phyloP scores from a whole-genome alignment of 345 rosid species.

The Syzygium oleosum region DNA sequence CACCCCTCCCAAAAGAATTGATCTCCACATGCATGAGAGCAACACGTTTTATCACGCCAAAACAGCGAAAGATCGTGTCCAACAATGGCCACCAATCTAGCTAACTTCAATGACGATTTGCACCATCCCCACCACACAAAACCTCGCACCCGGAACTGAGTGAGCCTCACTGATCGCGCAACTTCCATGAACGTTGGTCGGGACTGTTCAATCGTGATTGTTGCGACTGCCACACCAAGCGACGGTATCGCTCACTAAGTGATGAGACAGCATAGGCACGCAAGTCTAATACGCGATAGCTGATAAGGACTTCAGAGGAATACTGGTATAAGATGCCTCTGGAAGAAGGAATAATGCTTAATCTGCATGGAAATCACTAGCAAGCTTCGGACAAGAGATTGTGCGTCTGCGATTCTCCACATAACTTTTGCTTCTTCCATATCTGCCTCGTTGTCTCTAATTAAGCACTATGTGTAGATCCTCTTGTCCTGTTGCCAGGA shows the following conservation, averaged over 20 bases:
- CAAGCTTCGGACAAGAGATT: background rate
- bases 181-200: background rate
- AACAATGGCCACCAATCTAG: background rate
- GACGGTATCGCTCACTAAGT: background rate
- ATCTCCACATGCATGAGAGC: background rate
- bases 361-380: constrained; percentile 1
- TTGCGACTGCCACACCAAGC: background rate
- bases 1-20: background rate
- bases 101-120: background rate
- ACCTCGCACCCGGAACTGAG: background rate
- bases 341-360: background rate
- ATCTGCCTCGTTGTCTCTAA: background rate
- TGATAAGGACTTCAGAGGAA: background rate
- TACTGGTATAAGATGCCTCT: background rate
- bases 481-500: constrained; percentile 1
- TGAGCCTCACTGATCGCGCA: background rate
- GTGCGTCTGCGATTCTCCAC: constrained; percentile 3
- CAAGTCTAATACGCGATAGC: background rate
- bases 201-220: background rate
- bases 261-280: background rate
- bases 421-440: background rate
- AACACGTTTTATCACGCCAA: background rate
- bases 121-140: background rate
- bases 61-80: background rate
- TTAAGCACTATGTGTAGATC: background rate